A percentile compares a stretch with the other conserved stretches of the same genome.
Evolutionary conservation across 73 alveolate species (phyloP).

Genomic region (Blepharisma japonicum): DNA sequence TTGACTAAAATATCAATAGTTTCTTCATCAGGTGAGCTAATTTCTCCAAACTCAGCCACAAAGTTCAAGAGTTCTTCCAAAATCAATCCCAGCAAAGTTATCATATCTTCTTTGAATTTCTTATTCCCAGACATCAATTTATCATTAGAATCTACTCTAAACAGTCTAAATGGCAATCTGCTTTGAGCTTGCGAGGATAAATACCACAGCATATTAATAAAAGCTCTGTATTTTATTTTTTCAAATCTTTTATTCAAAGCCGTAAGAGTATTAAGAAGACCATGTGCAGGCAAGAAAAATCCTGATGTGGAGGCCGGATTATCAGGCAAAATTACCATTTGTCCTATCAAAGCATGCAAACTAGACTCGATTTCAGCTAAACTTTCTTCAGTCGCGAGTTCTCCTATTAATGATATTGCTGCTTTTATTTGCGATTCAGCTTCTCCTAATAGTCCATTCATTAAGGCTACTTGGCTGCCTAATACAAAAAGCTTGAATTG

Average conservation of each 20-base stretch:
- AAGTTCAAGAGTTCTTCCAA: constrained; percentile 19
- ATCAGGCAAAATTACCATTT: constrained; percentile 77
- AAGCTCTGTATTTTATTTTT: constrained; percentile 52
- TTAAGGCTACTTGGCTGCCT: constrained; percentile 76
- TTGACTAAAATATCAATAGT: not conserved
- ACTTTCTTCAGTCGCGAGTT: constrained; percentile 46
- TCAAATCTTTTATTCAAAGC: constrained; percentile 54
- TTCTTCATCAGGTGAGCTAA: not conserved
- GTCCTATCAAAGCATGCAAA: constrained; percentile 64
- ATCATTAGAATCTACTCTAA: constrained; percentile 87
- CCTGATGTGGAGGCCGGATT: constrained; percentile 70
- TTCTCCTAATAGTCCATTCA: constrained; percentile 81
- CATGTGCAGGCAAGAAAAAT: constrained; percentile 72
- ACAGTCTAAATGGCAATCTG: constrained; percentile 65
- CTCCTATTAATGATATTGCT: constrained; percentile 30
- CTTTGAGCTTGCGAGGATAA: constrained; percentile 68
- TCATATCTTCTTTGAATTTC: constrained; percentile 56
- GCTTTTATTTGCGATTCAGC: constrained; percentile 78
- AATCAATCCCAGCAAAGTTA: constrained; percentile 41
- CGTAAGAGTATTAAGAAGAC: constrained; percentile 55
- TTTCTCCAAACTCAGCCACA: constrained; percentile 6
- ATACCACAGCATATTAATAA: constrained; percentile 54
- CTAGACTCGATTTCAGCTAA: constrained; percentile 50
- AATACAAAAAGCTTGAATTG: constrained; percentile 70
- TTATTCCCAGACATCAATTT: constrained; percentile 81